Base-by-base conservation (phyloP, 2,329 filamentous ascomycete species). In the Aureobasidium sp. region DNA sequence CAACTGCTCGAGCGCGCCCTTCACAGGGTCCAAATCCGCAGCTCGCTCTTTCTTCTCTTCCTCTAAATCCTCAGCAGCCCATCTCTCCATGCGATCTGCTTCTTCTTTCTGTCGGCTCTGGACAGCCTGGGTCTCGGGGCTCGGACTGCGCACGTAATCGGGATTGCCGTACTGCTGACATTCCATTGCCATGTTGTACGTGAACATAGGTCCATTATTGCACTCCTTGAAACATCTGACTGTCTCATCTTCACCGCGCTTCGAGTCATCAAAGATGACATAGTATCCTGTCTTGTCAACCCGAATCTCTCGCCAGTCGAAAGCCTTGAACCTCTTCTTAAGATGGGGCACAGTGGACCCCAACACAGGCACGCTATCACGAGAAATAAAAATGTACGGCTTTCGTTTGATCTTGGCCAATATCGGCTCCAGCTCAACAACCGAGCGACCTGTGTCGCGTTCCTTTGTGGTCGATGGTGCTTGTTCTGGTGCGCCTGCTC, bases 181-280 rank as follows among this genome's bases (percentile, higher is more conserved):
- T 71, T 93, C 88, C 91, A 99, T 96, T 48, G 85, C 84, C 89
- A 99, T 93, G 63, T 83, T 82, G 68, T 97, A 97, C 1, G 89
- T 97, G 77, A 99, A 99, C 65, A 99, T 84, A 6, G 89, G 83
- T 47, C 88, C 87, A 72, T 89, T 87, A 71, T 97, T 87, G 66
- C 89, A 91, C 57, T 86, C 83, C 59, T 84, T 81, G 73, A 85
- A 92, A 71, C 92, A 97, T 64, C 89, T 82, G 67, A 90, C 87
- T 0, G 91, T 87, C 74, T 97, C 91, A 61, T 86, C 81, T 68
- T 91, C 87, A 3, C 93, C 93, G 9, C 82, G 79, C 60, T 84
- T 82, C 1, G 85, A 90, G 68, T 93, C 88, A 55, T 89, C 85
- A 69, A 99, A 99, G n/a, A 91, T 80, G 58, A 97, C 85, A 72